Evolutionary conservation across 2,329 filamentous ascomycete species (phyloP), one percentile per base, ranked within the genome.

Genomic region (Trichoderma citrinoviride): DNA sequence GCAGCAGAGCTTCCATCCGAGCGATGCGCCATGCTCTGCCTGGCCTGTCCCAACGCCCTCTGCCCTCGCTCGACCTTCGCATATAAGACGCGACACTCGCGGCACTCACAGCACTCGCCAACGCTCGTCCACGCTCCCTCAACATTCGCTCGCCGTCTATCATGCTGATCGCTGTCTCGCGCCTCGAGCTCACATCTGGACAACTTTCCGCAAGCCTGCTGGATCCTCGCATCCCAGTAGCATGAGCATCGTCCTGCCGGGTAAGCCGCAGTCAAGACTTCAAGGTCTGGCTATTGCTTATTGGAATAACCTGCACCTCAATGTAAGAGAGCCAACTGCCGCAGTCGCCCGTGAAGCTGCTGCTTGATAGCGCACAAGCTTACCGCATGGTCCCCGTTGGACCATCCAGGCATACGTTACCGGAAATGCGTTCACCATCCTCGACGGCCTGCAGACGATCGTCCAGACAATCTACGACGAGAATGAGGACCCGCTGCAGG

Each of bases 381-480:
- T 52, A 67, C 40, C 29, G 53, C 44, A 17, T 55, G 23, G 29
- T 29, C 14, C 25, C 15, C 50, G n/a, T n/a, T n/a, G 57, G 44
- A 66, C 61, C 55, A 37, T 72, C 7, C 17, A 96, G 92, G 87
- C 87, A 58, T 99, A 98, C 78, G 90, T 97, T 69, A 95, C 91
- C 66, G 94, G 94, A 72, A 91, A 90, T 77, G 92, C 92, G 67
- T 86, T 98, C 69, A 87, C 95, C 61, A 89, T 99, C 71, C 87
- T 98, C 70, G 85, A 87, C 73, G 90, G 87, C 57, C 85, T 91
- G 60, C 83, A 89, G 67, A 85, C 85, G 62, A 86, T 97, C 68
- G 78, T 97, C 40, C 95, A 99, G 77, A 97, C 93, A 4, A 90
- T 96, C 70, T 96, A 97, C 79, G 88, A 95, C 73, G 90, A 96